phyloP scores from a whole-genome alignment of 352 stramenopile species.

The Globisporangium parvum region DNA sequence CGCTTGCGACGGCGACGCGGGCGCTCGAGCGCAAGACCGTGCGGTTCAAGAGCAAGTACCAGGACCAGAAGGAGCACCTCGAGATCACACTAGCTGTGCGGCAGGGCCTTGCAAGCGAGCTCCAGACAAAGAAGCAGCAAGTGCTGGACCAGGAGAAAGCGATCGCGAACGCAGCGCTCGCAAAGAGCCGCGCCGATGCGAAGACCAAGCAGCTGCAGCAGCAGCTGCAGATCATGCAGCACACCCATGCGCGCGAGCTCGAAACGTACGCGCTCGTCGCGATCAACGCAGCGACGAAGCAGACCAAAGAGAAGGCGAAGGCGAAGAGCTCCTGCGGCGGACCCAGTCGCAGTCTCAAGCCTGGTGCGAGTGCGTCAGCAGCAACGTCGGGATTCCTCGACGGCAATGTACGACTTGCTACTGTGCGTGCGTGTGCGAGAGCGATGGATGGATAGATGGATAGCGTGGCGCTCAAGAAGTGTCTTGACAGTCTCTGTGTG shows the following conservation, averaged over 20 bases:
- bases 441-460: background rate
- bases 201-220: conserved; percentile 36
- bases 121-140: conserved; percentile 47
- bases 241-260: conserved; percentile 36
- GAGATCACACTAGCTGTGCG: conserved; percentile 53
- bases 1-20: conserved; percentile 30
- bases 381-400: too few species aligned
- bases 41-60: conserved; percentile 27
- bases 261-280: conserved; percentile 18
- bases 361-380: too few species aligned
- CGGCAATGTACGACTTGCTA: background rate
- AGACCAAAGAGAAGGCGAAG: conserved; percentile 1
- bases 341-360: too few species aligned
- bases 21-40: conserved; percentile 27
- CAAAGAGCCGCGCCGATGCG: conserved; percentile 18
- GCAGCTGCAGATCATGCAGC: conserved; percentile 52
- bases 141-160: conserved; percentile 30
- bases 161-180: conserved; percentile 12
- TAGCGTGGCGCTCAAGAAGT: too few species aligned
- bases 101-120: conserved; percentile 43
- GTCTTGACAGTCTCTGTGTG: background rate
- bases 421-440: background rate
- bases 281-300: background rate
- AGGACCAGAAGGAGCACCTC: conserved; percentile 54
- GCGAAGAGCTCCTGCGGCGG: background rate